Conservation (phyloP, 768 basidiomycete species). For the Plicaturopsis crispa region DNA sequence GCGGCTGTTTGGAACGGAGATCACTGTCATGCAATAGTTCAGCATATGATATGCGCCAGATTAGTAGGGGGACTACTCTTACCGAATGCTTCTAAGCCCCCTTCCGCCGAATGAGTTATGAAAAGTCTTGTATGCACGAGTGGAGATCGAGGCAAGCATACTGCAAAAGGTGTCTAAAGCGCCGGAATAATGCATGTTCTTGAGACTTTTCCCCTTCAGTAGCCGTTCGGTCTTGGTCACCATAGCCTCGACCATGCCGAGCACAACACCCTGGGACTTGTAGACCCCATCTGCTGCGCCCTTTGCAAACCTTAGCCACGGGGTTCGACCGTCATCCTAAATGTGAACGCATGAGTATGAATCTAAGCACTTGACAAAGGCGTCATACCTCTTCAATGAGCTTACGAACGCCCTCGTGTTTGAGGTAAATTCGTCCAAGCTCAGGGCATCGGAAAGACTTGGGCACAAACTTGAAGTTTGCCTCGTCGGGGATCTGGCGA, state of each 20-base stretch:
- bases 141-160: slow-evolving; percentile 8
- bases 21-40: no score
- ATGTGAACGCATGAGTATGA: background rate
- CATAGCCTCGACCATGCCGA: slow-evolving; percentile 13
- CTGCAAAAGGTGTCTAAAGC: slow-evolving; percentile 11
- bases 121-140: slow-evolving; percentile 9
- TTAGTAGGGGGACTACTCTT: background rate
- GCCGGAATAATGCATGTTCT: slow-evolving; percentile 10
- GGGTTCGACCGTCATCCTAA: slow-evolving; percentile 11
- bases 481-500: slow-evolving; percentile 7
- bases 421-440: slow-evolving; percentile 8
- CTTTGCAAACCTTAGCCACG: slow-evolving; percentile 14
- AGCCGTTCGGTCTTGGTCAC: slow-evolving; percentile 7
- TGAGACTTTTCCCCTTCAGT: slow-evolving; percentile 6
- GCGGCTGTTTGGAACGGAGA: slow-evolving; percentile 6
- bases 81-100: slow-evolving; percentile 9
- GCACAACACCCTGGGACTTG: slow-evolving; percentile 8
- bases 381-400: slow-evolving; percentile 12
- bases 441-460: slow-evolving; percentile 6
- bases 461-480: slow-evolving; percentile 11
- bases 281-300: slow-evolving; percentile 12
- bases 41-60: no score
- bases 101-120: slow-evolving; percentile 10
- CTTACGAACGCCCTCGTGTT: slow-evolving; percentile 10
- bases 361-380: background rate